Conservation (phyloP, 768 basidiomycete genomes). For the Collybia mongolica region DNA sequence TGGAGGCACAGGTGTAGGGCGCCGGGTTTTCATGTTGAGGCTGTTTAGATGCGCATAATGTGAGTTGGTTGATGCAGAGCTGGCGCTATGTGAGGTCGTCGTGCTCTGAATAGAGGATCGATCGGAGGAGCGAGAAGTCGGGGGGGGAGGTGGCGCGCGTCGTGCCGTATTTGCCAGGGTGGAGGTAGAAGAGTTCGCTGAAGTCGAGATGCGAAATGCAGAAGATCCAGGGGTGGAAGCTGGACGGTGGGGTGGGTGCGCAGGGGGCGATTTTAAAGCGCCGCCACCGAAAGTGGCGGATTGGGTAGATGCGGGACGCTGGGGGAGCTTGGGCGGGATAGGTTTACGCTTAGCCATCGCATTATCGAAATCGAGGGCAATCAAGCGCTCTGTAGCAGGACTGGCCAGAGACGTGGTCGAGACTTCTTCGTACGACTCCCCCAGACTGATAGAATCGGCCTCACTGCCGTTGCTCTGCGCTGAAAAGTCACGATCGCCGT, state of each 20-base stretch:
- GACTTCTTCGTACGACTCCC: constrained; percentile 73
- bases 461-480: constrained; percentile 30
- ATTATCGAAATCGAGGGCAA: constrained; percentile 51
- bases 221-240: constrained; percentile 10
- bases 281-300: constrained; percentile 18
- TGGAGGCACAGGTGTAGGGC: constrained; percentile 68
- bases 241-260: constrained; percentile 12
- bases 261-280: constrained; percentile 26
- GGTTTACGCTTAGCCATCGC: constrained; percentile 33
- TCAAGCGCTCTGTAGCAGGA: constrained; percentile 44
- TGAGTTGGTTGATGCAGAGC: constrained; percentile 26
- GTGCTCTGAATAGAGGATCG: constrained; percentile 62
- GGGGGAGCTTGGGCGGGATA: constrained; percentile 46
- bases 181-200: constrained; percentile 29
- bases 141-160: constrained; percentile 38
- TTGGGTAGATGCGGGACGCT: constrained; percentile 35
- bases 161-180: constrained; percentile 32
- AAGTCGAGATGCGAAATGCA: constrained; percentile 22
- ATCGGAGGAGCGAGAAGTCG: constrained; percentile 54
- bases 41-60: constrained; percentile 11
- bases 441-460: constrained; percentile 54
- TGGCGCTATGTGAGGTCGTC: constrained; percentile 33
- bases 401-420: constrained; percentile 53
- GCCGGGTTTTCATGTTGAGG: constrained; percentile 29
- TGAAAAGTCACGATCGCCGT: constrained; percentile 18